Evolutionary conservation across 2,329 filamentous ascomycete species (phyloP).

Genomic region (Fusarium sp.): DNA sequence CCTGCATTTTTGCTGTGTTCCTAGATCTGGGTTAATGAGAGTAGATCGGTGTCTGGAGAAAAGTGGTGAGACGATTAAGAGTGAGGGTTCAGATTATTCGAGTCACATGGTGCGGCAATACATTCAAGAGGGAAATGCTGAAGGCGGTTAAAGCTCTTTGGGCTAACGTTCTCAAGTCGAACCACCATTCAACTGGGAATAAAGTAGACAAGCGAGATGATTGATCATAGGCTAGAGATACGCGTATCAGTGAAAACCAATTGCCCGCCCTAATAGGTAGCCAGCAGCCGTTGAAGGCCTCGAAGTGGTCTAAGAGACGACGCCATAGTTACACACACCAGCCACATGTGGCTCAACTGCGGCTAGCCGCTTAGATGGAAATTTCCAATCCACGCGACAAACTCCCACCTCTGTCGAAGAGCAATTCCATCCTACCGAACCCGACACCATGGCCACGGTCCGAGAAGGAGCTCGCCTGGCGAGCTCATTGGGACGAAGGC

Average conservation of each 20-base stretch:
- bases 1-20: conserved; percentile 8
- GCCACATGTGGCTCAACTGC: conserved; percentile 6
- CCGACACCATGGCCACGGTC: conserved; percentile 54
- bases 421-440: conserved; percentile 16
- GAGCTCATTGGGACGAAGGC: conserved; percentile 47
- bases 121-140: neutral
- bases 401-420: conserved; percentile 40
- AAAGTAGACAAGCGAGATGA: neutral
- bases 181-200: neutral
- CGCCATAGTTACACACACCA: neutral
- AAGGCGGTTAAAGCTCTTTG: neutral
- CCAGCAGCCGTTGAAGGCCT: neutral
- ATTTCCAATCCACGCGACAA: conserved; percentile 48
- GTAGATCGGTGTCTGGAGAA: conserved; percentile 12
- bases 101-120: conserved; percentile 8
- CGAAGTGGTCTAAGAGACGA: neutral
- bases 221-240: neutral
- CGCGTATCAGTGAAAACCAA: conserved; percentile 1
- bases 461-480: conserved; percentile 55
- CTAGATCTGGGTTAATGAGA: conserved; percentile 27
- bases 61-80: conserved; percentile 30
- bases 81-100: conserved; percentile 19
- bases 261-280: neutral
- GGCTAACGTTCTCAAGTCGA: neutral
- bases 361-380: conserved; percentile 46